Base-by-base conservation (phyloP, 129 eudicot species). In the Chrysanthemum seticuspe region DNA sequence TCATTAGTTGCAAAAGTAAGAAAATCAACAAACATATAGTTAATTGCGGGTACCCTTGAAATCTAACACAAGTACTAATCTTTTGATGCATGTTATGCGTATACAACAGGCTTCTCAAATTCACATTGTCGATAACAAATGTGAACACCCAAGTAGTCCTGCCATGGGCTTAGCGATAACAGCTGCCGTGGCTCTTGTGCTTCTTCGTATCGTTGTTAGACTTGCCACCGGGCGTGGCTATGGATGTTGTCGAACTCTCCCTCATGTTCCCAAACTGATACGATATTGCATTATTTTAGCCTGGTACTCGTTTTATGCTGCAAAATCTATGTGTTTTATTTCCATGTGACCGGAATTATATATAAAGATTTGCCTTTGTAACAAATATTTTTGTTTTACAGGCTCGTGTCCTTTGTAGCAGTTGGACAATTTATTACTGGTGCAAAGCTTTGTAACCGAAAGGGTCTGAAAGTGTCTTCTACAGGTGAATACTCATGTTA, bases 171-270 rank as follows among this genome's bases (percentile, higher is more conserved):
- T 34, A 4, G 40, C 40, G 40, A 34, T 34, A 34, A 34, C 40
- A 34, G 40, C 4, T 4, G 78, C 71, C 1, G 71, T 34, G 45
- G 78, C 78, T 74, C 18, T 52, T 40, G 7, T 63, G 55, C 80
- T 76, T 76, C 67, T 76, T 4, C 74, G 74, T 45, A 34, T 76
- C n/a, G 23, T 76, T 3, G 80, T 76, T 67, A 67, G 67, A 48
- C 53, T 67, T n/a, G 80, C 80, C 49, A 76, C 74, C 5, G 80
- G 80, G 36, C 57, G 53, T 15, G 80, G 73, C n/a, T 76, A 76
- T 29, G 56, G 61, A 3, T 76, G 80, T 47, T 76, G 68, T 47
- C 74, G 68, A 6, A 57, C 73, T 47, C 61, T 27, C 34, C 61
- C 65, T 45, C 34, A 67, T 40, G 11, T 67, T n/a, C 80, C 80